Evolutionary conservation across 202 grass and related monocot species (phyloP).

Genomic region (Elaeis oleifera): DNA sequence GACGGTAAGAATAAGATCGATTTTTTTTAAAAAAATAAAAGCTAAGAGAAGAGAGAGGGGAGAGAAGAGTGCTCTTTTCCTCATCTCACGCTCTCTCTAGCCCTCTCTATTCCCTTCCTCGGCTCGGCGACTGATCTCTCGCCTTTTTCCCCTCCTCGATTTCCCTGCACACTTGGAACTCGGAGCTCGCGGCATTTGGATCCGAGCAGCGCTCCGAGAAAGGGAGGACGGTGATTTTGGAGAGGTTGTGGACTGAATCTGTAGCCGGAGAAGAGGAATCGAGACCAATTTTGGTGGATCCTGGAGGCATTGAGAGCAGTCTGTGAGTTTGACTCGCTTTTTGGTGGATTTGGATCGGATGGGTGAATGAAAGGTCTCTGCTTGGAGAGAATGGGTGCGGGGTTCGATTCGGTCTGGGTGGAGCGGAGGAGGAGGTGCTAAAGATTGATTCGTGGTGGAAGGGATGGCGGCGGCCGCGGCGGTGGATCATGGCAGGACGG

Average conservation of each 20-base stretch:
- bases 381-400: neutral
- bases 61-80: neutral
- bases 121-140: too few species aligned
- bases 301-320: neutral
- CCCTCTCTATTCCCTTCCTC: too few species aligned
- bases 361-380: neutral
- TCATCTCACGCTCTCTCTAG: neutral
- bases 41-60: too few species aligned
- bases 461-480: constrained; percentile 1
- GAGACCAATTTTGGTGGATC: neutral
- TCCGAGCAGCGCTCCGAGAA: neutral
- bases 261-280: neutral
- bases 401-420: constrained; percentile 7
- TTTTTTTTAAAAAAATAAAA: too few species aligned
- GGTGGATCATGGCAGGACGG: constrained; percentile 14
- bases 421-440: constrained; percentile 22
- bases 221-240: neutral
- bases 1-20: too few species aligned
- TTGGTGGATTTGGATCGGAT: neutral
- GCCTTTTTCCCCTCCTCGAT: too few species aligned
- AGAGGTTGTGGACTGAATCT: neutral
- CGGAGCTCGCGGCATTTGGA: neutral
- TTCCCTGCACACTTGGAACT: too few species aligned
- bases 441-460: constrained; percentile 12
- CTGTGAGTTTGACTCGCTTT: neutral